Percentiles rank a stretch among this genome's conserved stretches.
Conservation (phyloP, 805 yeast species). For the Priceomyces carsonii region DNA sequence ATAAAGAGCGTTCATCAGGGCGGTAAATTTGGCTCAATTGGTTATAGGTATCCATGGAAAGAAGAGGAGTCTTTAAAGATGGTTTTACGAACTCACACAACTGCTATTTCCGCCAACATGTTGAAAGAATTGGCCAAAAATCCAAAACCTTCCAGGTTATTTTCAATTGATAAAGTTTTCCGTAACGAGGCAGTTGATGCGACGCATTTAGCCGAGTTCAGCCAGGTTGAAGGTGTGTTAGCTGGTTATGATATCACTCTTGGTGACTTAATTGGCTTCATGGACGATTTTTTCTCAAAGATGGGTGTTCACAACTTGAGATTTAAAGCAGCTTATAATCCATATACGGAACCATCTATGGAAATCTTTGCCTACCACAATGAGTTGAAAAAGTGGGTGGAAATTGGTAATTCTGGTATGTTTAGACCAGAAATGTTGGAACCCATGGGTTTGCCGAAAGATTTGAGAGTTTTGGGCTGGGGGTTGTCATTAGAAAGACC, state of each 20-base stretch:
- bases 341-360: slow-evolving; percentile 98
- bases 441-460: slow-evolving; percentile 95
- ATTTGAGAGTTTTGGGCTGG: slow-evolving; percentile 94
- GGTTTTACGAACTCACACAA: slow-evolving; percentile 96
- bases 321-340: slow-evolving; percentile 98
- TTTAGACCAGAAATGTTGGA: slow-evolving; percentile 99
- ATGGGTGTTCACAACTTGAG: slow-evolving; percentile 97
- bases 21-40: slow-evolving; percentile 92
- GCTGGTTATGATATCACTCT: slow-evolving; percentile 94
- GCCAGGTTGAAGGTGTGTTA: slow-evolving; percentile 98
- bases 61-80: slow-evolving; percentile 85
- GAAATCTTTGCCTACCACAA: slow-evolving; percentile 97
- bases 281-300: slow-evolving; percentile 94
- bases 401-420: slow-evolving; percentile 99
- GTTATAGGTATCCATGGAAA: slow-evolving; percentile 98
- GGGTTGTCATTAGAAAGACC: slow-evolving; percentile 98
- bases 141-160: slow-evolving; percentile 87
- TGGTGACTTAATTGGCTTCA: slow-evolving; percentile 96
- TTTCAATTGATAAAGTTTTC: slow-evolving; percentile 97
- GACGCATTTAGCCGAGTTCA: slow-evolving; percentile 98
- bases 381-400: slow-evolving; percentile 96
- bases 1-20: slow-evolving; percentile 82
- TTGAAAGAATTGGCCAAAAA: slow-evolving; percentile 82
- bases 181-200: slow-evolving; percentile 99
- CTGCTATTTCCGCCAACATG: slow-evolving; percentile 90